Evolutionary conservation across 2,329 filamentous ascomycete species (phyloP).

Genomic region (Diaporthe destruens): DNA sequence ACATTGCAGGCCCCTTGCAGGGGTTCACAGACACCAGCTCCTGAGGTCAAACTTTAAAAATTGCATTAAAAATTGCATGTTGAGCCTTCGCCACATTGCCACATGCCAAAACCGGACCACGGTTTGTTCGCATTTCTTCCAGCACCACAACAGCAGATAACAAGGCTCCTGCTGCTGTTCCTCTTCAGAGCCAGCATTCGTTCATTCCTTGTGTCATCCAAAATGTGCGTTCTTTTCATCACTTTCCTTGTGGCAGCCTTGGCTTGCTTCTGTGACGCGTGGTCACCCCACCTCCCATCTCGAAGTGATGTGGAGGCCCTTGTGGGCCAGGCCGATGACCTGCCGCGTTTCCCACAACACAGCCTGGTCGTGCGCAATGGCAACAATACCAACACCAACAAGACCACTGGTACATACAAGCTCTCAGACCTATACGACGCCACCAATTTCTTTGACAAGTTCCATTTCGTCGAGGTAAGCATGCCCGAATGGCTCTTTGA

Average conservation of each 20-base stretch:
- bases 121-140: not conserved
- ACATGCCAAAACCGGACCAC: not conserved
- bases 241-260: not conserved
- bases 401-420: slow-evolving; percentile 46
- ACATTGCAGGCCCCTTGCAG: not conserved
- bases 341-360: not conserved
- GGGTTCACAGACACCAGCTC: too few species aligned
- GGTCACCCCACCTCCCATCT: not conserved
- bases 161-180: not conserved
- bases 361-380: not conserved
- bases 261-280: not conserved
- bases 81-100: not conserved
- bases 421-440: slow-evolving; percentile 56
- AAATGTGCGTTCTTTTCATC: not conserved
- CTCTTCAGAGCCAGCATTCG: too few species aligned
- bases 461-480: slow-evolving; percentile 56
- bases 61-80: not conserved
- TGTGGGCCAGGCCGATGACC: not conserved
- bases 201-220: not conserved
- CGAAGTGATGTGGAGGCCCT: not conserved
- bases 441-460: slow-evolving; percentile 63
- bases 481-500: slow-evolving; percentile 3
- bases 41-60: too few species aligned
- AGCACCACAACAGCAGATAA: not conserved
- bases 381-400: slow-evolving; percentile 1